Conservation (phyloP, 306 rosid genomes). For the Carpinus fangiana region DNA sequence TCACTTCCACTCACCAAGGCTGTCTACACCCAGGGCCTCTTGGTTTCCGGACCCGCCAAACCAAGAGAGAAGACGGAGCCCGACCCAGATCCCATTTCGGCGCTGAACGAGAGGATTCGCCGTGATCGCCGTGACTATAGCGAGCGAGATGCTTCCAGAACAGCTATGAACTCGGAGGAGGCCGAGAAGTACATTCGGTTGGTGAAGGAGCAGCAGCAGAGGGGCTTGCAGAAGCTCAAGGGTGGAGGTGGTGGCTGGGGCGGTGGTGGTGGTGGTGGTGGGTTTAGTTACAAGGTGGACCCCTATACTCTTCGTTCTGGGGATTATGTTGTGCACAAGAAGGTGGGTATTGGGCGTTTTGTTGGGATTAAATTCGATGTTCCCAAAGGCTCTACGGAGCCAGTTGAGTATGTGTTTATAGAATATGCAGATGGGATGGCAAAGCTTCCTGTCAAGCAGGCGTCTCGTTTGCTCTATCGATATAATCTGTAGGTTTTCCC, state of each 20-base stretch:
- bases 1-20: constrained; percentile 34
- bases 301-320: constrained; percentile 87
- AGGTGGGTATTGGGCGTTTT: constrained; percentile 89
- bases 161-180: constrained; percentile 60
- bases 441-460: constrained; percentile 84
- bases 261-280: constrained; percentile 33
- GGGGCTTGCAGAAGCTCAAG: constrained; percentile 81
- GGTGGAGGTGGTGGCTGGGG: constrained; percentile 44
- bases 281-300: constrained; percentile 66
- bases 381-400: constrained; percentile 48
- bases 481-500: constrained; percentile 68
- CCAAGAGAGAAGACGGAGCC: constrained; percentile 36
- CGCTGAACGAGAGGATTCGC: constrained; percentile 69
- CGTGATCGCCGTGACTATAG: constrained; percentile 67
- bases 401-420: constrained; percentile 77
- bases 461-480: constrained; percentile 89
- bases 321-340: constrained; percentile 90
- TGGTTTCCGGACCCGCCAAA: constrained; percentile 31
- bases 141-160: constrained; percentile 47
- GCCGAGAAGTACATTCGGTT: constrained; percentile 67
- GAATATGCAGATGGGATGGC: constrained; percentile 98
- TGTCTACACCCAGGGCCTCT: constrained; percentile 43
- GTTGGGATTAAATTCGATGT: constrained; percentile 79
- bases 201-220: constrained; percentile 91
- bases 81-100: constrained; percentile 57